Base-by-base conservation (phyloP, 371 early-diverging fungal genomes). In the Mortierella sp. region DNA sequence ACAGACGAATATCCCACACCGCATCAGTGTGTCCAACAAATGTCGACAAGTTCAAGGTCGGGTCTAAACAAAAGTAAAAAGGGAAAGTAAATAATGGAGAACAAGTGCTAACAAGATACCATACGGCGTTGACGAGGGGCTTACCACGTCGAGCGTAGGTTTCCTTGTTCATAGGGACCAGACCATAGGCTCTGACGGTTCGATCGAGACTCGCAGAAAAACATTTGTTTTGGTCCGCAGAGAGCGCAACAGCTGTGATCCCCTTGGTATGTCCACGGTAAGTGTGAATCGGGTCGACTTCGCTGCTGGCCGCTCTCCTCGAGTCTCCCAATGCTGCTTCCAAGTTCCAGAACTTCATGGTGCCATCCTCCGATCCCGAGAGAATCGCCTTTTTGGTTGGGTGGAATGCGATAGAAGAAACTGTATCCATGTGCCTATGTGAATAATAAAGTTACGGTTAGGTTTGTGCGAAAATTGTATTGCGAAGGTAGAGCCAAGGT, bases 291-390 rank as follows among this genome's bases (percentile, higher is more conserved):
- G 96, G 94, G 73, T 96, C 96, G 43, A 92, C 84, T 55, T 96
- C 97, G 34, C 61, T 48, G 21, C 37, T 69, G 24, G 44, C 44
- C 1, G 64, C 34, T 69, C 55, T 70, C 64, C 75, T 80, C 5
- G 59, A 53, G 48, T 73, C 82, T 67, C 55, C 31, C 13, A 88
- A 78, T 19, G 88, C 74, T 31, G 89, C 79, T 71, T 90, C 87
- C 69, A 94, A 70, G 71, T 92, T 93, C 96, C 96, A 96, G 44
- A 95, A 86, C 79, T 96, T 96, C 53, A 95, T 93, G 3, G 96
- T 96, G 6, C 93, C 92, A 88, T 97, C 98, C 75, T 97, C 97
- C 3, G 96, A 95, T 11, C 94, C 96, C 1, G 96, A 93, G 19
- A 94, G 89, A 34, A 96, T 82, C 0, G 92, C 83, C 74, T 90